Percentiles rank a stretch among this genome's conserved stretches.
These are phyloP conservation scores for Passalora sequoiae DNA, from an alignment of 2,329 filamentous ascomycete genomes.

Conservation along the genomic window DNA sequence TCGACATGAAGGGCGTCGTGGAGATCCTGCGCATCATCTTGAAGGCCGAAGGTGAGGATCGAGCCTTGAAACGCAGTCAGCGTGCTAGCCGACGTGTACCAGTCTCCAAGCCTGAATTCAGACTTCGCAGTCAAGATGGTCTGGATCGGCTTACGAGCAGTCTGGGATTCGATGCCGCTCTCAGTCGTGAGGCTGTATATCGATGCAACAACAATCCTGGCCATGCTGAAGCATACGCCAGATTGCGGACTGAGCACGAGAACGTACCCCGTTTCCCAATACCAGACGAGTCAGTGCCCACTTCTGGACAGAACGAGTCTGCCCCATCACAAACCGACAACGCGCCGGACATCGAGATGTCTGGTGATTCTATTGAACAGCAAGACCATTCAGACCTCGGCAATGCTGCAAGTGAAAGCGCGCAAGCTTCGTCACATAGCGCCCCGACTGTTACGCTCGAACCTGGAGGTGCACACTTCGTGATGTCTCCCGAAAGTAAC, in stretches of 20 bases:
- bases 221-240: constrained; percentile 69
- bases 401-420: background rate
- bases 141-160: constrained; percentile 43
- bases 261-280: constrained; percentile 28
- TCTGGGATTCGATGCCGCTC: constrained; percentile 50
- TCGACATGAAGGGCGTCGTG: constrained; percentile 72
- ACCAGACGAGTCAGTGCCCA: constrained; percentile 21
- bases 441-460: background rate
- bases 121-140: constrained; percentile 44
- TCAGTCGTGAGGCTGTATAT: constrained; percentile 75
- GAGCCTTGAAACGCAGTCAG: constrained; percentile 59
- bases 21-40: constrained; percentile 77
- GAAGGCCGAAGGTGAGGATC: constrained; percentile 68
- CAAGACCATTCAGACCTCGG: constrained; percentile 2
- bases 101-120: constrained; percentile 49
- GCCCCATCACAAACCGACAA: background rate
- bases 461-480: constrained; percentile 7
- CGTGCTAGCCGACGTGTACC: constrained; percentile 48
- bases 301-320: constrained; percentile 1
- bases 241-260: constrained; percentile 34
- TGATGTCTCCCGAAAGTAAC: constrained; percentile 11
- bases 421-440: background rate
- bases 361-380: constrained; percentile 27
- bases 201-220: constrained; percentile 64
- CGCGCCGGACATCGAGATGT: constrained; percentile 35